Conservation (phyloP, 306 rosid species). For the Luffa aegyptiaca region DNA sequence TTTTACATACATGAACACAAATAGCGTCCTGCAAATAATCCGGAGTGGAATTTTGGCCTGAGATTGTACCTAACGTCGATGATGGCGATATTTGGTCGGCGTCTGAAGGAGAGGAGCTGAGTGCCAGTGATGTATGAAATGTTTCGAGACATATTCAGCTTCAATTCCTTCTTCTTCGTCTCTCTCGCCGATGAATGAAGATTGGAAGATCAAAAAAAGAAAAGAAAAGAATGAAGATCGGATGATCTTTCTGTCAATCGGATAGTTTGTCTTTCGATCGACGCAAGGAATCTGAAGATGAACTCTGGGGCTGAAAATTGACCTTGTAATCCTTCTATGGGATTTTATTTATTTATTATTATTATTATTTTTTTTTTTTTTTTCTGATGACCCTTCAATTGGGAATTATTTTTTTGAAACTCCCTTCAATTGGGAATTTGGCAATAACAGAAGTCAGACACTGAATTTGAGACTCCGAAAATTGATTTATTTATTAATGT, state of each 20-base stretch:
- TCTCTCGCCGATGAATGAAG: not conserved
- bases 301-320: not conserved
- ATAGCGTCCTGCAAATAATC: not conserved
- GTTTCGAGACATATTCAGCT: constrained; percentile 20
- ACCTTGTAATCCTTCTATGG: not conserved
- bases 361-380: no score
- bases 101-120: constrained; percentile 14
- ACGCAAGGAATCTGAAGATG: not conserved
- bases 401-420: no score
- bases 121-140: constrained; percentile 10
- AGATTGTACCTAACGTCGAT: constrained; percentile 12
- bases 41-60: not conserved
- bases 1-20: not conserved
- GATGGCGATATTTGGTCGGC: constrained; percentile 12
- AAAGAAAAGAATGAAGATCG: not conserved
- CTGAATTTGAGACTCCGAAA: no score
- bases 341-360: no score
- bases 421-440: no score
- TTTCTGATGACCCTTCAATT: no score
- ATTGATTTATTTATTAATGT: no score
- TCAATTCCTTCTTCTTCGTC: not conserved
- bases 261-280: not conserved
- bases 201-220: not conserved
- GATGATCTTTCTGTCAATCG: not conserved
- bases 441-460: no score